Conservation (phyloP, 345 rosid species). For the Raphanus raphanistrum region DNA sequence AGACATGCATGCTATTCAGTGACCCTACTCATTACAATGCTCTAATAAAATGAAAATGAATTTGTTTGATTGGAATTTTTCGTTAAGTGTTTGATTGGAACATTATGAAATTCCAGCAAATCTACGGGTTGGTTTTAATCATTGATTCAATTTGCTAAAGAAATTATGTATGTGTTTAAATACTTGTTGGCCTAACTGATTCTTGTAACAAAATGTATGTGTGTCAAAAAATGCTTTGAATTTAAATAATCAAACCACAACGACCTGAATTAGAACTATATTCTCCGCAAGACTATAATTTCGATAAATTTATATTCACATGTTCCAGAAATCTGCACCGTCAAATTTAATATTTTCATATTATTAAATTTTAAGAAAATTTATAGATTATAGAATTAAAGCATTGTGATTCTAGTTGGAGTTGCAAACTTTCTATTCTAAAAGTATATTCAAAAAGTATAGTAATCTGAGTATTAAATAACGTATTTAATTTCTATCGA, state of each 20-base stretch:
- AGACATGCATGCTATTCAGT: constrained; percentile 23
- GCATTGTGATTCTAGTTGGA: background rate
- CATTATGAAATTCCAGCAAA: constrained; percentile 12
- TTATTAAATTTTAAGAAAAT: background rate
- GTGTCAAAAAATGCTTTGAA: background rate
- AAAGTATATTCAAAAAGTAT: background rate
- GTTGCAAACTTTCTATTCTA: background rate
- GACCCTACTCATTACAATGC: constrained; percentile 12
- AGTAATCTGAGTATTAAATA: background rate
- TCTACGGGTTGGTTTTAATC: constrained; percentile 19
- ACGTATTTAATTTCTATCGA: background rate
- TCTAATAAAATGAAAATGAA: background rate
- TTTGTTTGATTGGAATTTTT: constrained; percentile 1
- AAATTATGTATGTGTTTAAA: background rate
- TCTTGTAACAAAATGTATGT: background rate
- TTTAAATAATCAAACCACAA: background rate
- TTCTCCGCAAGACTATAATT: background rate
- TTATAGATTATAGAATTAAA: background rate
- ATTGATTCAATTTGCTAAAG: constrained; percentile 29
- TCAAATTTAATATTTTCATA: background rate
- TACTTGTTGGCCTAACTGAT: background rate
- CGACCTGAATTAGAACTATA: background rate
- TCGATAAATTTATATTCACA: background rate
- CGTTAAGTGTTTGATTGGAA: background rate
- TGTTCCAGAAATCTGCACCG: background rate